Conservation (phyloP, 768 basidiomycete genomes). For the Rhizopogon roseolus region DNA sequence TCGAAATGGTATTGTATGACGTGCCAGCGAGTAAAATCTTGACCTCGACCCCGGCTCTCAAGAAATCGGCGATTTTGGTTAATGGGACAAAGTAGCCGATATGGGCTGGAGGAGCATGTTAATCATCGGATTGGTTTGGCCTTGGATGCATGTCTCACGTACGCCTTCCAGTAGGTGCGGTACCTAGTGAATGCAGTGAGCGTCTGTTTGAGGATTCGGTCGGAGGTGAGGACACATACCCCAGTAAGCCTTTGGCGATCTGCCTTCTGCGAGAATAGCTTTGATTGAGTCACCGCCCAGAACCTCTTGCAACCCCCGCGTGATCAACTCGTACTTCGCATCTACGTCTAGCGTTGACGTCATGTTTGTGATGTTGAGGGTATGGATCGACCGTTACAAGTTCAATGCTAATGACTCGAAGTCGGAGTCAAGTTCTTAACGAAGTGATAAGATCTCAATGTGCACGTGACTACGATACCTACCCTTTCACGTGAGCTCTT, state of each 20-base stretch:
- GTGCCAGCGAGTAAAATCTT: conserved; percentile 77
- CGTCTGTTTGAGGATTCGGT: not conserved
- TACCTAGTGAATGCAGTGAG: conserved; percentile 46
- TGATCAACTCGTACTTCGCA: conserved; percentile 76
- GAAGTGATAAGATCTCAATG: too few species aligned
- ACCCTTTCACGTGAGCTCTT: not conserved
- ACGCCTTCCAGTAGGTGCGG: conserved; percentile 94
- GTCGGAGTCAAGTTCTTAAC: too few species aligned
- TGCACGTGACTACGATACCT: too few species aligned
- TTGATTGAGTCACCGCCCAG: conserved; percentile 84
- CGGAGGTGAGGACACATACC: conserved; percentile 45
- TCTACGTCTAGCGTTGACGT: conserved; percentile 25
- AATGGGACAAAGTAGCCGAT: conserved; percentile 96
- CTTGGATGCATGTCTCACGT: conserved; percentile 25
- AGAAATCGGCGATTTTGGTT: conserved; percentile 93
- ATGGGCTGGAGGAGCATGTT: conserved; percentile 58
- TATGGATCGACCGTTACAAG: not conserved
- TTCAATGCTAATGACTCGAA: not conserved
- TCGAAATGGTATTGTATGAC: conserved; percentile 5
- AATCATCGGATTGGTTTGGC: not conserved
- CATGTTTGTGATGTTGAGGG: conserved; percentile 17
- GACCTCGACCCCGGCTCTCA: conserved; percentile 88
- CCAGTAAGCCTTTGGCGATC: conserved; percentile 86
- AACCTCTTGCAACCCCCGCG: conserved; percentile 79
- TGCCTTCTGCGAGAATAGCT: conserved; percentile 70